These are phyloP conservation scores for Iris macrosiphon DNA, from an alignment of 106 monocot species.

Conservation along the genomic window DNA sequence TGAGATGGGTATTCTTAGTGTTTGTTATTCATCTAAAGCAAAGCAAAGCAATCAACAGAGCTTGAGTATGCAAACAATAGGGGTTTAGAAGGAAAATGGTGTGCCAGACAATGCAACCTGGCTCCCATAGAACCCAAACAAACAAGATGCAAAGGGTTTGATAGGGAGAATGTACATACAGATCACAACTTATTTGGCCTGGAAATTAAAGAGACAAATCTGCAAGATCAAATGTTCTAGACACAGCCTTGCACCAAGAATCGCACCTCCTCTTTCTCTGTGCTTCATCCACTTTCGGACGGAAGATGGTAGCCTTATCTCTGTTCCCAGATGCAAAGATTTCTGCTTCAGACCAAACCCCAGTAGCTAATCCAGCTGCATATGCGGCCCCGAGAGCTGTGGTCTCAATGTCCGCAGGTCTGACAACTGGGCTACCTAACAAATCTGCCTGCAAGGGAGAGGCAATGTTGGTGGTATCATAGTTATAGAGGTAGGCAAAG, in stretches of 20 bases:
- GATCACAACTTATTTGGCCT: too few species aligned
- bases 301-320: conserved; percentile 41
- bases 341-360: conserved; percentile 67
- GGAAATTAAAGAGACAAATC: conserved; percentile 56
- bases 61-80: too few species aligned
- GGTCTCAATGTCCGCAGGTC: conserved; percentile 76
- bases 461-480: too few species aligned
- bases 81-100: too few species aligned
- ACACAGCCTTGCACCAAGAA: conserved; percentile 76
- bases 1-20: too few species aligned
- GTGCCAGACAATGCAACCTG: too few species aligned
- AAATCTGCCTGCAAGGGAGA: conserved; percentile 62
- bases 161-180: too few species aligned
- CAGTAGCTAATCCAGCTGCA: conserved; percentile 72
- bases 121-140: too few species aligned
- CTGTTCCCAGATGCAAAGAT: conserved; percentile 34
- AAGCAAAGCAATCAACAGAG: too few species aligned
- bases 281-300: conserved; percentile 48
- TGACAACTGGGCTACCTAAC: conserved; percentile 62
- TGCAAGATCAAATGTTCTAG: conserved; percentile 74
- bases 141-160: too few species aligned
- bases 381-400: conserved; percentile 87
- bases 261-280: conserved; percentile 60
- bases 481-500: too few species aligned
- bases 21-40: too few species aligned